phyloP scores from a whole-genome alignment of 345 rosid species.

The Eucalyptus caleyi region DNA sequence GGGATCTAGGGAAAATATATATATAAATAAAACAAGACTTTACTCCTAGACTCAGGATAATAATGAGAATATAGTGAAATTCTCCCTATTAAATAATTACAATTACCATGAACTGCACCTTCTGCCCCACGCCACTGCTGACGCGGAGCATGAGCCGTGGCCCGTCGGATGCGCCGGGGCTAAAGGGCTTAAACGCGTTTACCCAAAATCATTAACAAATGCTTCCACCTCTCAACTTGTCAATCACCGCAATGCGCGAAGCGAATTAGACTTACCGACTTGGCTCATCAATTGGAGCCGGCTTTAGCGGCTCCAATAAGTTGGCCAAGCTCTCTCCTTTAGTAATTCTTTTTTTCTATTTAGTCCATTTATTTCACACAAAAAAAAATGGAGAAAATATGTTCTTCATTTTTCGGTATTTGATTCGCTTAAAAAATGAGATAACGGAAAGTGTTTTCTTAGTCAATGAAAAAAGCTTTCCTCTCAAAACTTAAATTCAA shows the following conservation, averaged over 20 bases:
- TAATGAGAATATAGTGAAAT: neutral
- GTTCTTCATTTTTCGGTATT: no score
- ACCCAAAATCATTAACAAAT: no score
- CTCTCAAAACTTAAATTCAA: no score
- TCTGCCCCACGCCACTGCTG: neutral
- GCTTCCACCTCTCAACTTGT: neutral
- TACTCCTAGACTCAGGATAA: neutral
- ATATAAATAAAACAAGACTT: no score
- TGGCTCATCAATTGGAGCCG: neutral
- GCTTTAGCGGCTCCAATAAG: neutral
- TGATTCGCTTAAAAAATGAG: no score
- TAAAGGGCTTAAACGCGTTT: no score
- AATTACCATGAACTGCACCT: neutral
- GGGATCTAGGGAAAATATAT: neutral
- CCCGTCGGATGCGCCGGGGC: neutral
- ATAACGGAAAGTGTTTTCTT: rapidly evolving
- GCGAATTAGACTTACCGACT: neutral
- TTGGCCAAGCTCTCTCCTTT: neutral
- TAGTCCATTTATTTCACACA: no score
- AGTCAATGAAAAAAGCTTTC: no score
- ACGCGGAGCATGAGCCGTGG: neutral
- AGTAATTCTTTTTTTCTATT: neutral
- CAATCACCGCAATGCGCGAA: neutral
- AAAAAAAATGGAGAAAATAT: no score
- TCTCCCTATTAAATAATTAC: neutral